Conservation (phyloP, 495 filamentous ascomycete species). For the Letharia columbiana region DNA sequence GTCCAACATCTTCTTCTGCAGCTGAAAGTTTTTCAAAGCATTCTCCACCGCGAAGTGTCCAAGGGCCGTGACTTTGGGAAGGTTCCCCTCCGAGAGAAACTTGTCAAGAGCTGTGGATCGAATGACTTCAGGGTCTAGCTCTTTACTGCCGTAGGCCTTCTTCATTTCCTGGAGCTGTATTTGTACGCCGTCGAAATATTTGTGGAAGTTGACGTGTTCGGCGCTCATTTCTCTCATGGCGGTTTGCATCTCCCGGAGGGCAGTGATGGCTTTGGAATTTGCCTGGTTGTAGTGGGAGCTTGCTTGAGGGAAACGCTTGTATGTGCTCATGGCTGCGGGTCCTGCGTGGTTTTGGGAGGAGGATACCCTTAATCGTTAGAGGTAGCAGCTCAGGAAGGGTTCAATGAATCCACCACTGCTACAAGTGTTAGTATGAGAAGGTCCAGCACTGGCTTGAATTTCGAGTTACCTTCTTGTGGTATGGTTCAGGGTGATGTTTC, state of each 20-base stretch:
- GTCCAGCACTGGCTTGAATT: neutral
- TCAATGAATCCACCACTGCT: neutral
- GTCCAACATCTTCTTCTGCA: neutral
- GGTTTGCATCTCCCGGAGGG: neutral
- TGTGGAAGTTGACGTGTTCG: neutral
- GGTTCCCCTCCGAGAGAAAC: neutral
- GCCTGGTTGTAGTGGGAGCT: neutral
- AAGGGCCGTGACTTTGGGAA: neutral
- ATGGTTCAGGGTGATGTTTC: neutral
- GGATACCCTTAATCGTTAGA: neutral
- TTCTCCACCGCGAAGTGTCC: neutral
- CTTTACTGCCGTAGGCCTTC: neutral
- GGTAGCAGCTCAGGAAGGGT: neutral
- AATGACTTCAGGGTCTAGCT: neutral
- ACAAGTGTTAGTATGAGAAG: neutral
- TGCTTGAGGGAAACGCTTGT: neutral
- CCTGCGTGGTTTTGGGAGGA: neutral
- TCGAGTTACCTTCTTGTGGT: neutral
- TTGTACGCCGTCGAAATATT: neutral
- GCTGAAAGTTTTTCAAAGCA: neutral
- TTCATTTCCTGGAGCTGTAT: neutral
- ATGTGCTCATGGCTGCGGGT: too few relatives aligned
- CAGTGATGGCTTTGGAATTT: neutral
- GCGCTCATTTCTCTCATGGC: neutral
- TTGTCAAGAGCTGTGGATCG: neutral